phyloP scores from a whole-genome alignment of 2,329 filamentous ascomycete species.

The Colletotrichum shisoi region DNA sequence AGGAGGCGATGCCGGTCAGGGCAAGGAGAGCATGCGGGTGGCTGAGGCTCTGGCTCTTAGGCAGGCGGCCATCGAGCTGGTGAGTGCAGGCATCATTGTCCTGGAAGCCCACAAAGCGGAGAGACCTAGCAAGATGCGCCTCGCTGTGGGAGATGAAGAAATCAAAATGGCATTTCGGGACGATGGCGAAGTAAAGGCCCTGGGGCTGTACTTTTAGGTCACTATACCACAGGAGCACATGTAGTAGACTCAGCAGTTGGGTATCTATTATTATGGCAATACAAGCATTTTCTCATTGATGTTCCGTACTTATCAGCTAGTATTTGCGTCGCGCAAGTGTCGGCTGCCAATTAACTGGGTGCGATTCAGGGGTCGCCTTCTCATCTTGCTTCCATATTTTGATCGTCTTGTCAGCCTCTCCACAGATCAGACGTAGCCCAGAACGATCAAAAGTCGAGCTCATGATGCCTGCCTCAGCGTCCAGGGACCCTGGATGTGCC shows the following conservation, averaged over 20 bases:
- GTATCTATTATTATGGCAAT: constrained; percentile 28
- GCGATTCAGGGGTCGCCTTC: constrained; percentile 85
- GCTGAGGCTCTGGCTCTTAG: constrained; percentile 56
- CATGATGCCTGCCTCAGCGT: constrained; percentile 95
- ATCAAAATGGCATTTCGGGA: constrained; percentile 86
- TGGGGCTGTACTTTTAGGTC: constrained; percentile 66
- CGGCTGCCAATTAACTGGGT: constrained; percentile 92
- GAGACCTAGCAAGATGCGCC: constrained; percentile 82
- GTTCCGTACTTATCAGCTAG: constrained; percentile 51
- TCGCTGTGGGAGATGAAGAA: constrained; percentile 90
- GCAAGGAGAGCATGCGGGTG: constrained; percentile 21
- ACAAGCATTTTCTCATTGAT: background rate
- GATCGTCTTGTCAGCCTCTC: constrained; percentile 97
- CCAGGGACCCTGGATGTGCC: constrained; percentile 90
- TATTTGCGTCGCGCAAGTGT: constrained; percentile 75
- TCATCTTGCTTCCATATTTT: constrained; percentile 98
- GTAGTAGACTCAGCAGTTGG: constrained; percentile 17
- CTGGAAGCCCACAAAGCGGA: constrained; percentile 83
- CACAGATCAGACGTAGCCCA: constrained; percentile 86
- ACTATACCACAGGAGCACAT: background rate
- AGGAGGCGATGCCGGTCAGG: constrained; percentile 26
- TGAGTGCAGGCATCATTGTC: constrained; percentile 86
- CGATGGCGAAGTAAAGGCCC: constrained; percentile 82
- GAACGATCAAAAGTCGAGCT: constrained; percentile 91
- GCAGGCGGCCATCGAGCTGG: constrained; percentile 79